phyloP scores from a whole-genome alignment of 208 protist species.

The Trypanosoma vivax region DNA sequence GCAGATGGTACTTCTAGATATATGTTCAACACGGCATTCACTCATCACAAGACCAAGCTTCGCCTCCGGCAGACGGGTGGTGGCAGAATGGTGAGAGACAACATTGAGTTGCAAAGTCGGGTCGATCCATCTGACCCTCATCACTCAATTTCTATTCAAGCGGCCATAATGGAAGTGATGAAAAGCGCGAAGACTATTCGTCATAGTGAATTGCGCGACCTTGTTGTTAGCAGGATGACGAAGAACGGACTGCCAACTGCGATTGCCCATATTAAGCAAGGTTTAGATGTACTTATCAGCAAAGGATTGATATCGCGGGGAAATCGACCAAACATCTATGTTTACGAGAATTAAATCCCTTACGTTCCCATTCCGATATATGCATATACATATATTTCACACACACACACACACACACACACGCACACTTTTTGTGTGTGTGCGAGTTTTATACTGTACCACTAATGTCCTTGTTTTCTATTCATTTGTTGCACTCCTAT shows the following conservation, averaged over 20 bases:
- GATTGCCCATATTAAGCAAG: constrained; percentile 45
- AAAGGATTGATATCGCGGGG: constrained; percentile 54
- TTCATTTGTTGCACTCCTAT: no score
- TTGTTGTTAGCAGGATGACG: constrained; percentile 21
- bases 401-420: no score
- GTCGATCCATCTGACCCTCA: constrained; percentile 17
- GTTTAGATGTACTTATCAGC: constrained; percentile 57
- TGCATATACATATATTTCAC: no score
- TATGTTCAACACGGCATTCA: constrained; percentile 22
- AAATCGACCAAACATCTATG: constrained; percentile 18
- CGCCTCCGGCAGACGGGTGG: constrained; percentile 3
- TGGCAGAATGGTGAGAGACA: constrained; percentile 4
- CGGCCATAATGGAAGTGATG: constrained; percentile 57
- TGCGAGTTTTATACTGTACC: no score
- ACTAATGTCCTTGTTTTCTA: no score
- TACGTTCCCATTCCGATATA: no score
- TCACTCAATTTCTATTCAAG: constrained; percentile 42
- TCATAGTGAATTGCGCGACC: constrained; percentile 40
- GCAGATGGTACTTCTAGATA: background rate
- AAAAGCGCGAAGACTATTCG: constrained; percentile 50
- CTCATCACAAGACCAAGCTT: constrained; percentile 16
- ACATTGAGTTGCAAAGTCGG: background rate
- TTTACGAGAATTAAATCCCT: constrained; percentile 14
- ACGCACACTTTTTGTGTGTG: no score
- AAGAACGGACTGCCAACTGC: constrained; percentile 28